Evolutionary conservation across 148 eudicot species (phyloP).

Genomic region (Amaranthus hypochondriacus): DNA sequence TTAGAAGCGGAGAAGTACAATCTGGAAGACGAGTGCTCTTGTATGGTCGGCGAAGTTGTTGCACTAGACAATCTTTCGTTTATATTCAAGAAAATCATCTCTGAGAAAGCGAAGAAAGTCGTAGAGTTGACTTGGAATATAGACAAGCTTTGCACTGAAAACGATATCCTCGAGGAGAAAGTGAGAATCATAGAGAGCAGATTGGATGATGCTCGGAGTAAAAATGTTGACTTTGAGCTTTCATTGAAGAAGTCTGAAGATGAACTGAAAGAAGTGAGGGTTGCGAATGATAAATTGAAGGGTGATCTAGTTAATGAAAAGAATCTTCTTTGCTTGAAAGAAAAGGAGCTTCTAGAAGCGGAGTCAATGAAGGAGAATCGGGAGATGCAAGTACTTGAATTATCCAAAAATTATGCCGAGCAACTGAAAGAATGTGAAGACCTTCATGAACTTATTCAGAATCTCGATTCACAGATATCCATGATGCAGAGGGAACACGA

Average conservation of each 20-base stretch:
- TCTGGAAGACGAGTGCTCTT: slow-evolving; percentile 45
- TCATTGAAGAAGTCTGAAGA: slow-evolving; percentile 41
- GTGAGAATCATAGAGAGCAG: slow-evolving; percentile 36
- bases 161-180: slow-evolving; percentile 38
- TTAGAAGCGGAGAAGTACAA: slow-evolving; percentile 45
- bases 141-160: slow-evolving; percentile 43
- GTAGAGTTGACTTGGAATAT: slow-evolving; percentile 34
- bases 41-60: slow-evolving; percentile 46
- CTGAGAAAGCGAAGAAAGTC: slow-evolving; percentile 51
- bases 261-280: slow-evolving; percentile 36
- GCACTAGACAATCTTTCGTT: slow-evolving; percentile 49
- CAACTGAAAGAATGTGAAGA: slow-evolving; percentile 40
- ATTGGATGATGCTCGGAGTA: slow-evolving; percentile 46
- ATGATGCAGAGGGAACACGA: slow-evolving; percentile 42
- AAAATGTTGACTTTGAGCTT: slow-evolving; percentile 45
- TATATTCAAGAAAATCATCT: slow-evolving; percentile 42
- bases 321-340: slow-evolving; percentile 44
- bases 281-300: slow-evolving; percentile 35
- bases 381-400: slow-evolving; percentile 38
- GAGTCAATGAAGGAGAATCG: slow-evolving; percentile 35
- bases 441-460: slow-evolving; percentile 35
- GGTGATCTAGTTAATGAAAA: slow-evolving; percentile 38
- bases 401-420: slow-evolving; percentile 40
- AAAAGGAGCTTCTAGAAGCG: slow-evolving; percentile 45
- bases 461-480: slow-evolving; percentile 34